A percentile compares a stretch with the other conserved stretches of the same genome.
Conservation (phyloP, 2,329 filamentous ascomycete species). For the Talaromyces amestolkiae region DNA sequence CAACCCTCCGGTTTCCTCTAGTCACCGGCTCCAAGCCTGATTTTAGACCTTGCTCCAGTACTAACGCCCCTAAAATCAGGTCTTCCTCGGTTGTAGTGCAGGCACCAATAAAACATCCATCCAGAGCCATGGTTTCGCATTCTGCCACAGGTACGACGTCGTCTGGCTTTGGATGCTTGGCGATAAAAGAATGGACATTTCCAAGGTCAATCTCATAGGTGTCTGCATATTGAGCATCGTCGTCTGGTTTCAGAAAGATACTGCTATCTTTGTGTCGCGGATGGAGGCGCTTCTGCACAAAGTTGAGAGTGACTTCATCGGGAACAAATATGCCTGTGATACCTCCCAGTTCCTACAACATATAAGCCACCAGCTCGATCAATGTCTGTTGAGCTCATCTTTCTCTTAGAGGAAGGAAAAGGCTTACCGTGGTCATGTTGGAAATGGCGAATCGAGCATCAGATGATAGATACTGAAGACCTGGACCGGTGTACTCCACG, state of each 20-base stretch:
- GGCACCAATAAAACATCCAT: slow-evolving; percentile 49
- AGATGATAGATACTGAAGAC: slow-evolving; percentile 38
- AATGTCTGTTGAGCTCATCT: not conserved
- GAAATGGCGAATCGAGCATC: slow-evolving; percentile 50
- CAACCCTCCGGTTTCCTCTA: slow-evolving; percentile 41
- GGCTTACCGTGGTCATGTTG: slow-evolving; percentile 45
- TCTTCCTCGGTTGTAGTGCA: slow-evolving; percentile 50
- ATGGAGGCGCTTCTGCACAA: slow-evolving; percentile 35
- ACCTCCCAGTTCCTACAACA: slow-evolving; percentile 41
- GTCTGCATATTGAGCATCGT: slow-evolving; percentile 40
- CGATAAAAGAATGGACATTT: slow-evolving; percentile 40
- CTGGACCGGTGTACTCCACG: slow-evolving; percentile 48
- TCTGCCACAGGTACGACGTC: slow-evolving; percentile 44
- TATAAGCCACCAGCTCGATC: not conserved
- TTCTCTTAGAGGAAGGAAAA: too few relatives aligned
- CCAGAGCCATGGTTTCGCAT: slow-evolving; percentile 32
- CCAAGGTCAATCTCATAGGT: slow-evolving; percentile 40
- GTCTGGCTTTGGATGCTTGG: slow-evolving; percentile 45
- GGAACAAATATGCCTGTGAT: slow-evolving; percentile 46
- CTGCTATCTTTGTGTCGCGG: slow-evolving; percentile 33
- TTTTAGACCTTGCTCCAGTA: slow-evolving; percentile 41
- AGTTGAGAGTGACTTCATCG: slow-evolving; percentile 38
- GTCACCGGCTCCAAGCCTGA: slow-evolving; percentile 30
- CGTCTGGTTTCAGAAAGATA: slow-evolving; percentile 43
- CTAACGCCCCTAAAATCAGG: slow-evolving; percentile 43